Evolutionary conservation across 306 rosid species (phyloP).

Genomic region (Corylus heterophylla): DNA sequence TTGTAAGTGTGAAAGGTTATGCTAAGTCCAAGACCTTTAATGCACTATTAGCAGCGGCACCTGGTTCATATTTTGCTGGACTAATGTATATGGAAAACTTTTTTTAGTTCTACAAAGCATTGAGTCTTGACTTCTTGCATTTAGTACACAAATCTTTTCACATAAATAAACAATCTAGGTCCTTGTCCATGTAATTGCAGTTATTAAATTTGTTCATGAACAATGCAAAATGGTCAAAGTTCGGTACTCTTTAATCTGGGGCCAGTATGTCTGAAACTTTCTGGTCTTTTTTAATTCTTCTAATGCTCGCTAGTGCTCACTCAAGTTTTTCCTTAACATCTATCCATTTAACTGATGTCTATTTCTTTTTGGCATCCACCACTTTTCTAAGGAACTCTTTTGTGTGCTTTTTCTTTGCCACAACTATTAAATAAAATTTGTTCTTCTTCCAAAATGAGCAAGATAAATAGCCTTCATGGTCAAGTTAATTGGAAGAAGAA

Average conservation of each 20-base stretch:
- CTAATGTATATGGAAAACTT: neutral
- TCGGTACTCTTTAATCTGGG: neutral
- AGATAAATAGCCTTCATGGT: neutral
- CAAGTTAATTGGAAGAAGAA: neutral
- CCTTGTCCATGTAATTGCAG: neutral
- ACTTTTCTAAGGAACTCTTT: neutral
- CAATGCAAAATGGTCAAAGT: conserved; percentile 1
- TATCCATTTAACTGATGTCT: neutral
- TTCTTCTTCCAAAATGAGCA: neutral
- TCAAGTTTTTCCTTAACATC: neutral
- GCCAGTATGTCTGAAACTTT: neutral
- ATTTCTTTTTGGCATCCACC: neutral
- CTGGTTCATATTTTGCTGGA: neutral
- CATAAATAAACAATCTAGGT: conserved; percentile 4
- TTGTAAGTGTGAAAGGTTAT: conserved; percentile 16
- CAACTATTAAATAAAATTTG: neutral
- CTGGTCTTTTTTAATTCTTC: neutral
- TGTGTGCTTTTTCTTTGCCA: neutral
- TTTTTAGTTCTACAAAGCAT: neutral
- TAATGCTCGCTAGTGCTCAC: neutral
- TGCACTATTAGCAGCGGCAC: neutral
- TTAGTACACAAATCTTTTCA: neutral
- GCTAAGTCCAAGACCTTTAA: neutral
- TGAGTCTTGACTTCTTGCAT: neutral
- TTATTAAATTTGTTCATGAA: neutral